Percentiles rank a stretch among this genome's conserved stretches.
Evolutionary conservation across 2,329 filamentous ascomycete species (phyloP).

Genomic region (Claviceps cyperi): DNA sequence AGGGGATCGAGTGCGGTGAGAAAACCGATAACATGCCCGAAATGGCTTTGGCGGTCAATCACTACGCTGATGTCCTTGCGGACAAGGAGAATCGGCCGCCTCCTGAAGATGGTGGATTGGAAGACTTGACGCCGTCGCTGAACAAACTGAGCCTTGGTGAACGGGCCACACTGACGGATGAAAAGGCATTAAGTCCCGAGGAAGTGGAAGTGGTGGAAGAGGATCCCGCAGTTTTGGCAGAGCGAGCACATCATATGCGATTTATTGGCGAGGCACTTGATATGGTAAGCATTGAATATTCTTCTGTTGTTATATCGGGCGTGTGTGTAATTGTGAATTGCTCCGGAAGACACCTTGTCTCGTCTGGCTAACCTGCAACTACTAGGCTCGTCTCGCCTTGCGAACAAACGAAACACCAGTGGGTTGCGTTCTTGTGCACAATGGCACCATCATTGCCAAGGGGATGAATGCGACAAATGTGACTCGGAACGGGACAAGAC

Average conservation of each 20-base stretch:
- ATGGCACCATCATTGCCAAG: constrained; percentile 63
- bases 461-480: constrained; percentile 97
- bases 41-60: constrained; percentile 7
- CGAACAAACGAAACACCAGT: constrained; percentile 85
- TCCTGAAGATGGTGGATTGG: not conserved
- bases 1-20: too few species aligned
- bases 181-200: not conserved
- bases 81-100: constrained; percentile 20
- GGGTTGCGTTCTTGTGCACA: constrained; percentile 81
- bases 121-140: constrained; percentile 7
- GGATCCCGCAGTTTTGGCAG: constrained; percentile 17
- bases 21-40: not conserved
- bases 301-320: not conserved
- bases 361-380: not conserved
- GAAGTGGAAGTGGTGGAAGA: not conserved
- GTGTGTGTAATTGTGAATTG: not conserved
- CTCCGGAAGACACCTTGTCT: not conserved
- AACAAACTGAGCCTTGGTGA: constrained; percentile 10
- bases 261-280: constrained; percentile 79
- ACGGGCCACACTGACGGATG: not conserved
- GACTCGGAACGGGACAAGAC: constrained; percentile 78
- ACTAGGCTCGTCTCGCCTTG: constrained; percentile 71
- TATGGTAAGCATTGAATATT: constrained; percentile 52
- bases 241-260: constrained; percentile 21
- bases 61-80: not conserved